Conservation (phyloP, 1,284 basidiomycete genomes). For the Spongispora temasekensis region DNA sequence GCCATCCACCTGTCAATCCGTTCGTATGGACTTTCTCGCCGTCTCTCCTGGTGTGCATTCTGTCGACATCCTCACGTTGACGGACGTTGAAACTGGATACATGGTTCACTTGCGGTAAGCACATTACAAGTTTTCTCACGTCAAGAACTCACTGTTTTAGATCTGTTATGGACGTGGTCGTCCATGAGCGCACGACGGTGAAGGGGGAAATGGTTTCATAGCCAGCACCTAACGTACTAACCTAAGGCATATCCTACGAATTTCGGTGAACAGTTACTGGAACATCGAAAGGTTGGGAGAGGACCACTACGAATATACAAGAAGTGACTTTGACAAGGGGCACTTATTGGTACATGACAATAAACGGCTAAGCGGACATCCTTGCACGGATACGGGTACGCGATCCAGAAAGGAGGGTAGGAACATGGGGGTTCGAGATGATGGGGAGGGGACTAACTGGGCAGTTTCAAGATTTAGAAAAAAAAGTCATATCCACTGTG, state of each 20-base stretch:
- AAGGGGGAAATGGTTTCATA: conserved; percentile 14
- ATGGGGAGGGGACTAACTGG: background rate
- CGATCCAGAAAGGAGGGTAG: conserved; percentile 1
- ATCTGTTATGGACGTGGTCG: conserved; percentile 66
- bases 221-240: conserved; percentile 13
- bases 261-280: no score
- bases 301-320: conserved; percentile 28
- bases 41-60: conserved; percentile 79
- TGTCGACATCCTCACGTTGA: conserved; percentile 71
- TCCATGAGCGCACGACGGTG: conserved; percentile 47
- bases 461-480: background rate
- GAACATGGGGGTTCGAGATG: conserved; percentile 1
- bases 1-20: conserved; percentile 80
- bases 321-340: conserved; percentile 19
- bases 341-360: conserved; percentile 26
- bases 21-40: conserved; percentile 85
- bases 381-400: conserved; percentile 2
- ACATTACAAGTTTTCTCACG: background rate
- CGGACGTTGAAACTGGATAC: conserved; percentile 72
- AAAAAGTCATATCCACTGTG: conserved; percentile 64
- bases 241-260: conserved; percentile 11
- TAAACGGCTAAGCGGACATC: conserved; percentile 12
- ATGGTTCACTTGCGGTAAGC: conserved; percentile 72
- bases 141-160: conserved; percentile 37
- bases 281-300: conserved; percentile 12